Percentiles rank a stretch among this genome's conserved stretches.
phyloP scores from a whole-genome alignment of 305 asterid genomes.

The Fraxinus latifolia region DNA sequence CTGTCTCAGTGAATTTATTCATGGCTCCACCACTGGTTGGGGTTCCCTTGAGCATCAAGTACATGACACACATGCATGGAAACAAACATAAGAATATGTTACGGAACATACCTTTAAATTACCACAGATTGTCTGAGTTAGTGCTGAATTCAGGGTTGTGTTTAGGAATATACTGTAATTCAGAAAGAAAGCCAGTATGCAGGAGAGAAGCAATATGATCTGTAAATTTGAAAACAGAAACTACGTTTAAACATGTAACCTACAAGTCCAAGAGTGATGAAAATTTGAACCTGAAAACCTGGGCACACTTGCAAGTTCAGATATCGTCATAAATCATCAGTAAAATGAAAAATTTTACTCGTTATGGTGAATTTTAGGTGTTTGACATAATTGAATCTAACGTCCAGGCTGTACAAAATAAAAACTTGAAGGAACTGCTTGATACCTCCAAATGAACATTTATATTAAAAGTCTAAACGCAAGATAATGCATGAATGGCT shows the following conservation, averaged over 20 bases:
- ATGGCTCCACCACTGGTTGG: not conserved
- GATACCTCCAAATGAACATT: not conserved
- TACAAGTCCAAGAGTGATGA: not conserved
- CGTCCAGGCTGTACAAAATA: not conserved
- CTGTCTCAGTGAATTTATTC: not conserved
- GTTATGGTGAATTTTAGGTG: not conserved
- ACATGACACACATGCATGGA: not conserved
- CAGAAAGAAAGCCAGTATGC: slow-evolving; percentile 78
- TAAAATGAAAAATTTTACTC: not conserved
- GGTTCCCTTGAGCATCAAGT: not conserved
- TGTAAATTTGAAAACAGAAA: slow-evolving; percentile 30
- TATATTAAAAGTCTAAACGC: not conserved
- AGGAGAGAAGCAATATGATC: slow-evolving; percentile 70
- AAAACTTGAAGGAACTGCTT: not conserved
- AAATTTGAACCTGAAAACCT: not conserved
- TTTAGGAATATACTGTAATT: slow-evolving; percentile 77
- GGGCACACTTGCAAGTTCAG: not conserved
- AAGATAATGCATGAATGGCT: not conserved
- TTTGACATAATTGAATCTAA: not conserved
- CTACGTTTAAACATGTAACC: slow-evolving; percentile 18
- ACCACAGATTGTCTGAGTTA: slow-evolving; percentile 91
- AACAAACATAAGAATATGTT: not conserved
- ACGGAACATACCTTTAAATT: slow-evolving; percentile 71
- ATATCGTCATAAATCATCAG: not conserved
- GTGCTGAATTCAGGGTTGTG: slow-evolving; percentile 87